These are phyloP conservation scores for Neurospora hispaniola DNA, from an alignment of 495 filamentous ascomycete species.

Conservation along the genomic window DNA sequence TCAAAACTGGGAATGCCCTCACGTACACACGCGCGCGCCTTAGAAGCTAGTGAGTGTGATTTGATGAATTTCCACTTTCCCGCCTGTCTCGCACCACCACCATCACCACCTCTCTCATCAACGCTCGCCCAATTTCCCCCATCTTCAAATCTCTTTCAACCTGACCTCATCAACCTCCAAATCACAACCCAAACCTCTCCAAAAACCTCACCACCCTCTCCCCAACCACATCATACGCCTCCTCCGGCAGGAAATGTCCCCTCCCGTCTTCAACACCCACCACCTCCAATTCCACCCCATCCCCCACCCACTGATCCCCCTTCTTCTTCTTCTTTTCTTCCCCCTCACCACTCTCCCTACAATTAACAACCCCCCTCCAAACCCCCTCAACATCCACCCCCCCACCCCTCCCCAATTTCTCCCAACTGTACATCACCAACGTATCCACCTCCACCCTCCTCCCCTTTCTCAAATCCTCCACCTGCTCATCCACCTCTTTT, in stretches of 20 bases:
- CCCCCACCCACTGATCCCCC: conserved; percentile 26
- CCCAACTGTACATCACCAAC: conserved; percentile 33
- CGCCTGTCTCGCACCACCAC: no score
- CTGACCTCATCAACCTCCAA: background rate
- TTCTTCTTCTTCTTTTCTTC: background rate
- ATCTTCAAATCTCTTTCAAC: background rate
- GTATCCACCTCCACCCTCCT: conserved; percentile 30
- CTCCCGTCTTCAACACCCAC: conserved; percentile 27
- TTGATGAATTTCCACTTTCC: no score
- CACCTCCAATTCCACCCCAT: conserved; percentile 16
- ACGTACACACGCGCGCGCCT: background rate
- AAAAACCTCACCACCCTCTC: conserved; percentile 21
- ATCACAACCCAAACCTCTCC: background rate
- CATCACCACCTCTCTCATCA: no score
- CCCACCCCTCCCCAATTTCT: conserved; percentile 28
- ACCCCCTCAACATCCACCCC: conserved; percentile 31
- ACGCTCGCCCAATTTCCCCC: background rate
- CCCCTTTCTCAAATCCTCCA: conserved; percentile 31
- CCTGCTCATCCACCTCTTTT: conserved; percentile 32
- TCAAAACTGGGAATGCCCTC: background rate
- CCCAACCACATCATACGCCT: conserved; percentile 31
- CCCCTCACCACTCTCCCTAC: background rate
- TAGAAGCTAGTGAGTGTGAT: background rate
- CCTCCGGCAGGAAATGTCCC: conserved; percentile 44
- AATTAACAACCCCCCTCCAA: conserved; percentile 23